Percentiles rank a stretch among this genome's conserved stretches.
These are phyloP conservation scores for Sporothrix inflata DNA, from an alignment of 2,329 filamentous ascomycete species.

Conservation along the genomic window DNA sequence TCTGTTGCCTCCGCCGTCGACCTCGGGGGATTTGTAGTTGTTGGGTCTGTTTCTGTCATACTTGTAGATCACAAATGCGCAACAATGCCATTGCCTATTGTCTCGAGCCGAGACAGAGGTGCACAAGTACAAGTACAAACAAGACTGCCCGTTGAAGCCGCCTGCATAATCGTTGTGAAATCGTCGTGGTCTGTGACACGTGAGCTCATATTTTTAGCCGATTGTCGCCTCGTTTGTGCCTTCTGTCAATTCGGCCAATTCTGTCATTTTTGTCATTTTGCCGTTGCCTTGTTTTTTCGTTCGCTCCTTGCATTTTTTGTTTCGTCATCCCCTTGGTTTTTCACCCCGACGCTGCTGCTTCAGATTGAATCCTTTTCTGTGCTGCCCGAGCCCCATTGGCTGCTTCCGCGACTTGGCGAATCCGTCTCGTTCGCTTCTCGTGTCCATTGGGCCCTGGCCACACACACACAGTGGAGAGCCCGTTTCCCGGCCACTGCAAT, in stretches of 20 bases:
- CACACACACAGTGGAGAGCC: neutral
- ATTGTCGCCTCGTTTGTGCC: neutral
- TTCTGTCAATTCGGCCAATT: slow-evolving; percentile 15
- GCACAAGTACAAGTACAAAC: neutral
- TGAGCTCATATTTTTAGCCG: slow-evolving; percentile 15
- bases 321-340: neutral
- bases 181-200: neutral
- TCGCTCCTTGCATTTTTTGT: neutral
- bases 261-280: neutral
- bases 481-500: slow-evolving; percentile 26
- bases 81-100: neutral
- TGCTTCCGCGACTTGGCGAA: slow-evolving; percentile 3
- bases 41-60: neutral
- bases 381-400: neutral
- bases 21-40: neutral
- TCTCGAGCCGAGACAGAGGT: neutral
- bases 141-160: slow-evolving; percentile 10
- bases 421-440: neutral
- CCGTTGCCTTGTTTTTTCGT: neutral
- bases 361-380: slow-evolving; percentile 16
- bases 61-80: neutral
- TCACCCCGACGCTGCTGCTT: neutral
- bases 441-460: neutral
- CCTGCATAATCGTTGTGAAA: neutral
- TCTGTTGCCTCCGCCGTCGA: neutral